These are phyloP conservation scores for Annona squamosa DNA, from an alignment of 164 flowering plant species.

Conservation along the genomic window DNA sequence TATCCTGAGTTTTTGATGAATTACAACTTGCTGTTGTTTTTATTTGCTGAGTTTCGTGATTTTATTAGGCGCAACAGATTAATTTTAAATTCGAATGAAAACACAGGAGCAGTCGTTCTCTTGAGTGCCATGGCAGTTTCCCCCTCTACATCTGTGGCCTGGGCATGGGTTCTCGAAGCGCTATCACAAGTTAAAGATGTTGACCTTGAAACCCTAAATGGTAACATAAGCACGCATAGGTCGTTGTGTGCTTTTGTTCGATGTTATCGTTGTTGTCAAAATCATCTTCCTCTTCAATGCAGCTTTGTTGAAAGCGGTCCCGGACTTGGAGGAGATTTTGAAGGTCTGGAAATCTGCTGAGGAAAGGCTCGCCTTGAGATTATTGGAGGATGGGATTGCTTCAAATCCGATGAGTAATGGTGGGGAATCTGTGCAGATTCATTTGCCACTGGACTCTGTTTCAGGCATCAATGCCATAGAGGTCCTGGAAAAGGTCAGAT, in stretches of 20 bases:
- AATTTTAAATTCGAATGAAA: no score
- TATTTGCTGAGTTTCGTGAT: no score
- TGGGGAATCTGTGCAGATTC: neutral
- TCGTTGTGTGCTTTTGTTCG: neutral
- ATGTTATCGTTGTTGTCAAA: neutral
- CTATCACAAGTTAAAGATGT: constrained; percentile 3
- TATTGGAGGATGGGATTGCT: constrained; percentile 4
- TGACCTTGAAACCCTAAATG: neutral
- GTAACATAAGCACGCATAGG: neutral
- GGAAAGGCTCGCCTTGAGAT: constrained; percentile 8
- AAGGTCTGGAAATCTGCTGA: constrained; percentile 1
- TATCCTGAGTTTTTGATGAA: no score
- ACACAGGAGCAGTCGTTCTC: no score
- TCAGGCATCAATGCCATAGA: neutral
- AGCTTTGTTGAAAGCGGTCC: constrained; percentile 6
- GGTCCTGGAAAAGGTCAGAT: neutral
- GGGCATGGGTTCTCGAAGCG: constrained; percentile 11
- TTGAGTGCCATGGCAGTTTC: neutral
- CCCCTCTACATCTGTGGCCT: constrained; percentile 3
- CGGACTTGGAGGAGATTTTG: neutral
- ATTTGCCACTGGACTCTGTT: neutral
- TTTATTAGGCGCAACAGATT: no score
- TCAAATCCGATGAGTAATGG: neutral
- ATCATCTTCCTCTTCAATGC: neutral
- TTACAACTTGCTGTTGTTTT: no score